phyloP scores from a whole-genome alignment of 2,329 filamentous ascomycete species.

The Zymoseptoria crescenta region DNA sequence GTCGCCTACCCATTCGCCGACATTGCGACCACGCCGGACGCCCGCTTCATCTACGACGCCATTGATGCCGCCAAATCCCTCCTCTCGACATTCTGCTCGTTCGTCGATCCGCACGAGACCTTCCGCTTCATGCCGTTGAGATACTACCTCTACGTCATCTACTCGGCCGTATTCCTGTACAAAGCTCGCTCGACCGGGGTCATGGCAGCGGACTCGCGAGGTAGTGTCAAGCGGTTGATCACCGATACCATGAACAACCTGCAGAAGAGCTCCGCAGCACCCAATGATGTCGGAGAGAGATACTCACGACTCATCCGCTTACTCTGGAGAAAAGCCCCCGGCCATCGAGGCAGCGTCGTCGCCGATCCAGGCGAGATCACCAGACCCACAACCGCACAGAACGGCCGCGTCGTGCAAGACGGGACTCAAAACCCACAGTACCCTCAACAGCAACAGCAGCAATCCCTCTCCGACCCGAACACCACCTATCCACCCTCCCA shows the following conservation, averaged over 20 bases:
- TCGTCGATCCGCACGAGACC: conserved; percentile 50
- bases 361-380: conserved; percentile 18
- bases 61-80: conserved; percentile 57
- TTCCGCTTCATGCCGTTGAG: conserved; percentile 57
- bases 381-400: conserved; percentile 11
- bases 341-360: conserved; percentile 14
- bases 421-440: conserved; percentile 1
- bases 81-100: conserved; percentile 52
- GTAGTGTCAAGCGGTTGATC: conserved; percentile 51
- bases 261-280: conserved; percentile 49
- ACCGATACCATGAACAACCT: conserved; percentile 52
- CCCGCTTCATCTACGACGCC: conserved; percentile 59
- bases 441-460: conserved; percentile 5
- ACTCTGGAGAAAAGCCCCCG: conserved; percentile 45
- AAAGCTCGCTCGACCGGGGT: conserved; percentile 56
- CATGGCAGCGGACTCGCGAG: conserved; percentile 47
- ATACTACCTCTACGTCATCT: conserved; percentile 56
- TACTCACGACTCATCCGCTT: conserved; percentile 55
- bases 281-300: conserved; percentile 53
- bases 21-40: conserved; percentile 53
- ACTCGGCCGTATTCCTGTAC: conserved; percentile 58
- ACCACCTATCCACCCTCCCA: background rate
- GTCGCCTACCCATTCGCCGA: conserved; percentile 21
- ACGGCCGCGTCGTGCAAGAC: background rate
- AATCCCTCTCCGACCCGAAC: background rate